Percentiles rank a stretch among this genome's conserved stretches.
These are phyloP conservation scores for Dorcoceras hygrometricum DNA, from an alignment of 257 asterid species.

Conservation along the genomic window DNA sequence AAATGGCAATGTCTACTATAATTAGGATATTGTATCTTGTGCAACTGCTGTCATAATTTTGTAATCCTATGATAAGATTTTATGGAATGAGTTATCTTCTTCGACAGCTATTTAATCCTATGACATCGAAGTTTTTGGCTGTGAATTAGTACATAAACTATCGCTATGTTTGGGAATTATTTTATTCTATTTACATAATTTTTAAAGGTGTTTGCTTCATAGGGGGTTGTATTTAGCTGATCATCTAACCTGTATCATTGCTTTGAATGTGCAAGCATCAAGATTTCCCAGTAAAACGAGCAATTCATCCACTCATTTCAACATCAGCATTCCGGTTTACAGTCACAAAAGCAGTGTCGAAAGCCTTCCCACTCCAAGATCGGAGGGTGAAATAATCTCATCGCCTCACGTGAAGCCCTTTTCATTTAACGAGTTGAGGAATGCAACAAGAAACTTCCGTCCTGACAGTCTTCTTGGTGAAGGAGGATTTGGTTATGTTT, in stretches of 20 bases:
- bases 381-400: constrained; percentile 49
- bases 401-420: constrained; percentile 61
- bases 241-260: background rate
- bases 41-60: background rate
- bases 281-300: constrained; percentile 34
- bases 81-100: background rate
- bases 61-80: background rate
- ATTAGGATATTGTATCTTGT: background rate
- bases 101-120: no score
- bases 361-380: constrained; percentile 52
- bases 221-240: constrained; percentile 1
- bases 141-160: background rate
- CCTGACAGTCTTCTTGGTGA: constrained; percentile 72
- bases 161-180: background rate
- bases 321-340: constrained; percentile 38
- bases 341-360: constrained; percentile 41
- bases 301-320: constrained; percentile 33
- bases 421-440: constrained; percentile 54
- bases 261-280: constrained; percentile 35
- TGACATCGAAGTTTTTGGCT: background rate
- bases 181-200: background rate
- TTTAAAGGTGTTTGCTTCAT: background rate
- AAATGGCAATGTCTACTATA: background rate
- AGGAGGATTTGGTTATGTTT: constrained; percentile 74
- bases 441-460: constrained; percentile 62